phyloP scores from a whole-genome alignment of 352 stramenopile species.

The Peronosclerospora sorghi region DNA sequence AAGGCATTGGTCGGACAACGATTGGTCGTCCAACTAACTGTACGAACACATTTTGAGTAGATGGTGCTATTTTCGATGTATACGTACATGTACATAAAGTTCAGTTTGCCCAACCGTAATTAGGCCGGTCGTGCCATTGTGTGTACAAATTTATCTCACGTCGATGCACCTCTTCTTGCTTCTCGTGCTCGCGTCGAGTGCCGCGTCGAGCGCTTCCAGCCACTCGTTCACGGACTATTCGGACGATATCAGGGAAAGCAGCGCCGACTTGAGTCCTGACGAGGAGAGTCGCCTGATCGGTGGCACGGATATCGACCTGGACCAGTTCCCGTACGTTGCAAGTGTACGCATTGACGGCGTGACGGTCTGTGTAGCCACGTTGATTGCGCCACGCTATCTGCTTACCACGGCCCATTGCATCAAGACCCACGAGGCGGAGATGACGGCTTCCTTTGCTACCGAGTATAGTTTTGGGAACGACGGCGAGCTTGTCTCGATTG shows the following conservation, averaged over 20 bases:
- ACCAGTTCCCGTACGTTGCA: slow-evolving; percentile 41
- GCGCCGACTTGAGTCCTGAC: slow-evolving; percentile 11
- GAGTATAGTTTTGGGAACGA: slow-evolving; percentile 15
- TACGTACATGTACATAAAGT: too few relatives aligned
- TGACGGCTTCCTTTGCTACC: slow-evolving; percentile 19
- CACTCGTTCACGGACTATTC: slow-evolving; percentile 9
- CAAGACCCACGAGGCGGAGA: slow-evolving; percentile 18
- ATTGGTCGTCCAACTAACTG: too few relatives aligned
- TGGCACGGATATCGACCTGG: slow-evolving; percentile 5
- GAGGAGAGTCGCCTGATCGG: slow-evolving; percentile 22
- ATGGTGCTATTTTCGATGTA: too few relatives aligned
- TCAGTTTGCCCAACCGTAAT: too few relatives aligned
- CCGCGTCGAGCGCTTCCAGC: not conserved
- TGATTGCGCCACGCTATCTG: slow-evolving; percentile 53
- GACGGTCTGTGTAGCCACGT: slow-evolving; percentile 48
- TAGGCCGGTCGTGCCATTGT: too few relatives aligned
- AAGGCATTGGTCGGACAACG: too few relatives aligned
- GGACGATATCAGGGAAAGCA: too few relatives aligned
- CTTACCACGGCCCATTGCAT: slow-evolving; percentile 62
- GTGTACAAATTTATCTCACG: too few relatives aligned
- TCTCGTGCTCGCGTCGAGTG: not conserved
- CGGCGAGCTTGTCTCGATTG: slow-evolving; percentile 14
- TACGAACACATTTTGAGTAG: too few relatives aligned
- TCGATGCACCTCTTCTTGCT: too few relatives aligned
- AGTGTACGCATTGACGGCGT: slow-evolving; percentile 35